Evolutionary conservation across 805 yeast species (phyloP), one percentile per base, ranked within the genome.

Genomic region (Monosporozyma servazzii): DNA sequence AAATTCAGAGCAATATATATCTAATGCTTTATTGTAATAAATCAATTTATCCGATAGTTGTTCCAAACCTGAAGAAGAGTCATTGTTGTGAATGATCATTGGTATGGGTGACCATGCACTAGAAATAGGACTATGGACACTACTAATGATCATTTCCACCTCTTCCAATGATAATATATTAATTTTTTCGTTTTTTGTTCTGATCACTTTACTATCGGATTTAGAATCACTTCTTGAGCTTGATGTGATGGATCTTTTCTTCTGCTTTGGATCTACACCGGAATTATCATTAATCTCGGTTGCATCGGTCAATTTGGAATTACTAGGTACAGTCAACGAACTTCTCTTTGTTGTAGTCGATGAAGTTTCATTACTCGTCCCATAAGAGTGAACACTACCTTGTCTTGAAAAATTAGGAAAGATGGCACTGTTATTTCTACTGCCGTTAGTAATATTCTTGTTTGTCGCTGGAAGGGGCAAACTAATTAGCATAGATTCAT

Each of bases 91-190:
- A 8, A 83, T 20, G n/a, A 43, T 31, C n/a, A 52, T 76, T n/a
- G 77, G 67, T 47, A 77, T 74, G 0, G 88, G 85, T 0, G 81
- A 64, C 90, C 91, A 85, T 15, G 77, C 64, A 0, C 80, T 78
- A 3, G 67, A 65, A 11, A 61, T 59, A 2, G 68, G 58, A 2
- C 64, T 59, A 21, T 69, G 69, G 17, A 67, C 54, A 37, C 72
- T 66, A 49, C 61, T 65, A 50, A 70, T 63, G 31, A 70, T 63
- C 55, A 68, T 64, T 52, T 71, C 73, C 2, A 67, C 70, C 49
- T 70, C 75, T 49, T 67, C 69, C 2, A 70, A 52, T 4, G 68
- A 56, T n/a, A 70, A 62, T 18, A 70, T 54, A 18, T 60, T 66
- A 39, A 65, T 53, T 10, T 53, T 47, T n/a, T 54, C 52, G 9